Conservation (phyloP, 2,329 filamentous ascomycete species). For the Exophiala xenobiotica region DNA sequence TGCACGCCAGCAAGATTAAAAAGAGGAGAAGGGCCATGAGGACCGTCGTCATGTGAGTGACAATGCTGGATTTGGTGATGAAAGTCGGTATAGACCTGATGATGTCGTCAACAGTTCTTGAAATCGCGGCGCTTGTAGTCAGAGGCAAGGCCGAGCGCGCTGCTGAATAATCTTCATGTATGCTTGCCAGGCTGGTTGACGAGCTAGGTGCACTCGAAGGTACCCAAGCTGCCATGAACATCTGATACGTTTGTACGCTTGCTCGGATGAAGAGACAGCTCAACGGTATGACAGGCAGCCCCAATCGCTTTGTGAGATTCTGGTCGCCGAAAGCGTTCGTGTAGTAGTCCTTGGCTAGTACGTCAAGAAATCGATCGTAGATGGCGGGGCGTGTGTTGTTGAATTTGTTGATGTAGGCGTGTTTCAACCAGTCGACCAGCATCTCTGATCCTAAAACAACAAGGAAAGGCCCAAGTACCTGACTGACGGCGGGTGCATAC, state of each 20-base stretch:
- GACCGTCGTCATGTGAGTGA: constrained; percentile 67
- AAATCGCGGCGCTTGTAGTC: constrained; percentile 56
- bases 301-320: constrained; percentile 83
- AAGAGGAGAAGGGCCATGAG: constrained; percentile 83
- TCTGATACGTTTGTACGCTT: constrained; percentile 93
- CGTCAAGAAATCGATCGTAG: constrained; percentile 86
- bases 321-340: constrained; percentile 91
- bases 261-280: constrained; percentile 93
- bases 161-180: constrained; percentile 53
- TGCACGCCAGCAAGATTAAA: constrained; percentile 77
- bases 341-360: constrained; percentile 97
- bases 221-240: constrained; percentile 89
- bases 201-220: constrained; percentile 46
- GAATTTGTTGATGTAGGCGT: constrained; percentile 97
- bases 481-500: constrained; percentile 56
- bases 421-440: constrained; percentile 94
- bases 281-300: constrained; percentile 85
- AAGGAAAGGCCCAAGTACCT: constrained; percentile 88
- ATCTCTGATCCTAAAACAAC: constrained; percentile 95
- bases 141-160: constrained; percentile 63
- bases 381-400: constrained; percentile 93
- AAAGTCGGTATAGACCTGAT: constrained; percentile 42
- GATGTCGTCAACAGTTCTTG: constrained; percentile 40
- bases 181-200: constrained; percentile 42
- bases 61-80: constrained; percentile 43